Evolutionary conservation across 768 basidiomycete genomes (phyloP), one percentile per base, ranked within the genome.

Genomic region (Gelatoporia subvermispora): DNA sequence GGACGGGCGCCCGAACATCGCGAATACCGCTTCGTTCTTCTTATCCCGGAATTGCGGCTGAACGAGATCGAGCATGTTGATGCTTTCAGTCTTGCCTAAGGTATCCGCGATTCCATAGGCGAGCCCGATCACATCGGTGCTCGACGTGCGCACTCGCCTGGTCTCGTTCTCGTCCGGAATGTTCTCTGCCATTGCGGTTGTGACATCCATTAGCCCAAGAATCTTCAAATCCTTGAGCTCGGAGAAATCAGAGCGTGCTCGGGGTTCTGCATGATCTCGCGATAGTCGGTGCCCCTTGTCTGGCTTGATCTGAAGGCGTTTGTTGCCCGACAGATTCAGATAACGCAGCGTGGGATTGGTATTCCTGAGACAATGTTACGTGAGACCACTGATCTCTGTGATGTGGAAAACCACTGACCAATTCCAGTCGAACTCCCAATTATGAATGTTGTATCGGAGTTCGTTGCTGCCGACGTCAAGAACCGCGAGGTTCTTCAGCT

Each of bases 381-480:
- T 41, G 21, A 11, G 18, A 35, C 37, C 8, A 20, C 28, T n/a
- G 28, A 31, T 31, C 28, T 31, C 28, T 31, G 38, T 8, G 28
- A 23, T 24, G 28, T 13, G 45, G 10, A 15, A 41, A n/a, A 20
- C 40, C 31, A 70, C 81, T 42, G 55, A 95, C 95, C 96, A 97
- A 64, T 99, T 98, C 94, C 94, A 98, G 68, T 99, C 96, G 65
- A 93, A 98, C 64, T 95, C 91, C 86, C 86, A 93, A 60, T 99
- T 99, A 57, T 91, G 88, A 57, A 96, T 93, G 63, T 98, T 99
- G 68, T 98, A 98, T 76, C 88, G 91, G 67, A 99, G 72, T 45
- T 82, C 67, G 64, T 99, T 99, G 64, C 86, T 93, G 7, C 96
- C 94, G 4, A 89, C 94, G 61, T 99, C 96, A 56, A 99, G 73